Evolutionary conservation across 139 green algal species (phyloP), one percentile per base, ranked within the genome.

Genomic region (Choricystis sp.): DNA sequence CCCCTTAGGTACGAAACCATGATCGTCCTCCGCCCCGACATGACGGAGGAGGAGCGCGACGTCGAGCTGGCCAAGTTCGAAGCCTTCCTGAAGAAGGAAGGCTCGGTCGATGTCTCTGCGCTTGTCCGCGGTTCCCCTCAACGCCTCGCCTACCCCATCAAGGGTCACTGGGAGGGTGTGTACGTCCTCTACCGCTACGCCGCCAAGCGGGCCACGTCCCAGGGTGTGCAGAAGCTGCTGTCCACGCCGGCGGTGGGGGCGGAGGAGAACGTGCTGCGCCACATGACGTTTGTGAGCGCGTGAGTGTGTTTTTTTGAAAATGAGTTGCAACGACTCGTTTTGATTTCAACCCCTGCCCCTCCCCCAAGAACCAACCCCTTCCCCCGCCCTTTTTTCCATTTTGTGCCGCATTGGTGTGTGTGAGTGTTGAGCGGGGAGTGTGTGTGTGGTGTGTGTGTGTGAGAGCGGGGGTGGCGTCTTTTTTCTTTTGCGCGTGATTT

Each of bases 31-130:
- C 79, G 83, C 27, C 78, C 83, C 20, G 72, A 77, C 25, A 66
- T 95, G 61, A 80, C 61, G 31, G 86, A 93, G 27, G 81, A 92
- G 71, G 77, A 87, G 58, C 80, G 85, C 63, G 86, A 94, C 66
- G 52, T 77, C 56, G 85, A 95, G 75, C 77, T 95, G 31, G 87
- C 87, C 27, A 90, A 90, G 76, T 95, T 95, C 68, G 86, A 95
- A 74, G 85, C 86, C 0, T 93, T 87, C 75, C 63, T 95, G 56
- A 89, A 87, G 68, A 86, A 87, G 67, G 70, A 90, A 77, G 68
- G 74, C 48, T 82, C 73, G 66, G 59, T 71, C 56, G 60, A 86
- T 49, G 83, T 95, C 63, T 81, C 79, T 23, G 82, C 80, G 20
- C 72, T 86, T 23, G 77, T 94, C 4, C 70, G 79, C 26, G 71